Percentiles rank a stretch among this genome's conserved stretches.
Evolutionary conservation across 2,329 filamentous ascomycete genomes (phyloP).

Genomic region (Torrubiella hemipterigena): DNA sequence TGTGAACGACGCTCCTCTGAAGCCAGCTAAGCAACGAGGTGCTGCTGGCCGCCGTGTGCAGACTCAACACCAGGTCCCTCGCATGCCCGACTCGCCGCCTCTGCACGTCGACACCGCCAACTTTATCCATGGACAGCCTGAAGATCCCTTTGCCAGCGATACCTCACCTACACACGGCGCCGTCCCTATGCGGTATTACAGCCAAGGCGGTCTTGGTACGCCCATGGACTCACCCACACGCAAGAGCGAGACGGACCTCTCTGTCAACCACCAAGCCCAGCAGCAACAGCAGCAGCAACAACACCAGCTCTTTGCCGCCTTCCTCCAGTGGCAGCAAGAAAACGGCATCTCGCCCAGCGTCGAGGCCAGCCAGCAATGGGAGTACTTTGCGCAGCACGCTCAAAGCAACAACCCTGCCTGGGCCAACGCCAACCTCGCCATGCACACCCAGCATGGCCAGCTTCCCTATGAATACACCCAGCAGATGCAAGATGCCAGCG

Average conservation of each 20-base stretch:
- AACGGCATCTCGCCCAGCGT: constrained; percentile 1
- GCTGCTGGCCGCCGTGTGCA: constrained; percentile 14
- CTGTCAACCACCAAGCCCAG: constrained; percentile 11
- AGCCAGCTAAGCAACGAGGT: constrained; percentile 18
- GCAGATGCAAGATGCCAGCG: constrained; percentile 18
- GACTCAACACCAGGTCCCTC: constrained; percentile 4
- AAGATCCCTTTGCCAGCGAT: constrained; percentile 25
- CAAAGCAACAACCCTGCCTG: constrained; percentile 15
- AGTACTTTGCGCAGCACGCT: constrained; percentile 17
- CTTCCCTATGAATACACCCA: constrained; percentile 4
- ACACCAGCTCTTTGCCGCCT: too few species aligned
- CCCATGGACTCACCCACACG: constrained; percentile 26
- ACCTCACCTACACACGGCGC: constrained; percentile 12
- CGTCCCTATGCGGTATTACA: constrained; percentile 17
- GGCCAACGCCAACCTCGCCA: constrained; percentile 17
- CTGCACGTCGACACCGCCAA: constrained; percentile 14
- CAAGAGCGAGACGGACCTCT: constrained; percentile 16
- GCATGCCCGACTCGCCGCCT: constrained; percentile 9
- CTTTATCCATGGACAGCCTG: constrained; percentile 24
- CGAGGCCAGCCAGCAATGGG: constrained; percentile 6
- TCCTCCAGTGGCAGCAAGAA: constrained; percentile 4
- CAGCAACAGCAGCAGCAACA: constrained; percentile 11
- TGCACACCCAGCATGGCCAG: constrained; percentile 7
- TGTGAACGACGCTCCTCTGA: constrained; percentile 19
- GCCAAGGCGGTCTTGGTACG: constrained; percentile 19